Conservation (phyloP, 2,329 filamentous ascomycete genomes). For the Cercospora brassicicola region DNA sequence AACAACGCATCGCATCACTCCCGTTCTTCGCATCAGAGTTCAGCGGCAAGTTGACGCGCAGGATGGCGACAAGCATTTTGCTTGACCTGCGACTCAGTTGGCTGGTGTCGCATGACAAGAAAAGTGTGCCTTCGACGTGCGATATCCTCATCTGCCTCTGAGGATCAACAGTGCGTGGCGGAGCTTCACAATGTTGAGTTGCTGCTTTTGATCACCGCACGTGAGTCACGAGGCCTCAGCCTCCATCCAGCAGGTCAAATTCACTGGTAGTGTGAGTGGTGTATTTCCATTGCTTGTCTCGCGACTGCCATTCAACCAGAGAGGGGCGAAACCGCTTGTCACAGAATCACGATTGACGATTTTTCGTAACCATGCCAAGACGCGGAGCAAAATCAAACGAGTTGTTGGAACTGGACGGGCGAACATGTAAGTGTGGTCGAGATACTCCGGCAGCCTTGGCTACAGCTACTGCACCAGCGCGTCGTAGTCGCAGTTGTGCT, state of each 20-base stretch:
- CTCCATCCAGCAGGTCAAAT: not conserved
- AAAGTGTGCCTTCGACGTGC: not conserved
- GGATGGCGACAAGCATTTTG: not conserved
- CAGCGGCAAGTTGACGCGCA: not conserved
- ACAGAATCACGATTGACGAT: not conserved
- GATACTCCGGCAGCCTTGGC: slow-evolving; percentile 52
- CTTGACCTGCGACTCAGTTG: not conserved
- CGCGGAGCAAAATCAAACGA: slow-evolving; percentile 1
- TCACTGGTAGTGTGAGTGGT: not conserved
- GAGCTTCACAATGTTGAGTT: not conserved
- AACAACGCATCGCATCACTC: not conserved
- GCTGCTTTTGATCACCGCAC: slow-evolving; percentile 6
- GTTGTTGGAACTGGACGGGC: slow-evolving; percentile 40
- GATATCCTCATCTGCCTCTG: not conserved
- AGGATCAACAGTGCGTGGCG: not conserved
- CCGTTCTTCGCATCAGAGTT: not conserved
- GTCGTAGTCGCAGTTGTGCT: not conserved
- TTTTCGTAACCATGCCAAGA: slow-evolving; percentile 1
- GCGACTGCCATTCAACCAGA: not conserved
- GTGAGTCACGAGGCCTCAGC: slow-evolving; percentile 13
- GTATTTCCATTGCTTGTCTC: not conserved
- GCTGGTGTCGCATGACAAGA: not conserved
- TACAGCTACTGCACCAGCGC: slow-evolving; percentile 48
- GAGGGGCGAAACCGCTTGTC: not conserved
- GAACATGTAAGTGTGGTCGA: slow-evolving; percentile 1